Evolutionary conservation across 352 stramenopile species (phyloP).

Genomic region (Detonula confervacea): DNA sequence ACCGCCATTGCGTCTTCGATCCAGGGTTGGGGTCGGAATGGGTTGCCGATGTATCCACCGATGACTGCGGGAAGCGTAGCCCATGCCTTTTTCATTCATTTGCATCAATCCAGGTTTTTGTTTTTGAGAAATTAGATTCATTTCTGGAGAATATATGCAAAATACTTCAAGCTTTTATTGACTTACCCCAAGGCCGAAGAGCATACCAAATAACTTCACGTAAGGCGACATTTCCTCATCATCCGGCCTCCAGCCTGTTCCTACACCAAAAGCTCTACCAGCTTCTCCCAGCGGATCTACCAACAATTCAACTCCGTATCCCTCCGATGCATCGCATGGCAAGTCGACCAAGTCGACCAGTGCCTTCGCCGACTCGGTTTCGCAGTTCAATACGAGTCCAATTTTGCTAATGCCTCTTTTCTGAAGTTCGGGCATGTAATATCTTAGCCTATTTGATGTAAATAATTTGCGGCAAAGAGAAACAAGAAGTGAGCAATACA

Average conservation of each 20-base stretch:
- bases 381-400: constrained; percentile 76
- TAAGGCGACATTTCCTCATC: too few relatives aligned
- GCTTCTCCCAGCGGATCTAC: too few relatives aligned
- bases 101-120: too few relatives aligned
- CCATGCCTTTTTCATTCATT: too few relatives aligned
- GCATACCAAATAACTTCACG: too few relatives aligned
- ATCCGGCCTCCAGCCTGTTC: too few relatives aligned
- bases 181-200: too few relatives aligned
- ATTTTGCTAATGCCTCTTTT: constrained; percentile 68
- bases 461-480: not conserved
- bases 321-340: constrained; percentile 42
- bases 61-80: too few relatives aligned
- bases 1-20: constrained; percentile 83
- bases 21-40: constrained; percentile 77
- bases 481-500: not conserved
- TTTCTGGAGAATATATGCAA: too few relatives aligned
- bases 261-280: too few relatives aligned
- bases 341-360: constrained; percentile 75
- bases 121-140: too few relatives aligned
- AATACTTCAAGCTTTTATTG: too few relatives aligned
- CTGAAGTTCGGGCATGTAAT: constrained; percentile 80
- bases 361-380: constrained; percentile 60
- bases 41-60: constrained; percentile 86
- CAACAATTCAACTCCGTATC: constrained; percentile 64
- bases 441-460: constrained; percentile 46